Evolutionary conservation across 139 green algal species (phyloP).

Genomic region (Coelastrella sp.): DNA sequence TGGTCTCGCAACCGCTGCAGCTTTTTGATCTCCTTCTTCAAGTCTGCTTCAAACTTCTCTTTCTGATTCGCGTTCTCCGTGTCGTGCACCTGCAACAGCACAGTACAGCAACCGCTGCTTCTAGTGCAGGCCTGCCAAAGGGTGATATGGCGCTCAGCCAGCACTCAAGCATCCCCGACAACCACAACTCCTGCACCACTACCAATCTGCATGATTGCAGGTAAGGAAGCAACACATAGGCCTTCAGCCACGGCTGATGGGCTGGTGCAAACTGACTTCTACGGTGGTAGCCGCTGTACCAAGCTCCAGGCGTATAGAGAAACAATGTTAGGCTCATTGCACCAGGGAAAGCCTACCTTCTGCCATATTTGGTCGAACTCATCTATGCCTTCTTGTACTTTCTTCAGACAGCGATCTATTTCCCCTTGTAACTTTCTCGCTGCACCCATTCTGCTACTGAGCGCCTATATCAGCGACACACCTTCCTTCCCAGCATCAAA

Average conservation of each 20-base stretch:
- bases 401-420: constrained; percentile 97
- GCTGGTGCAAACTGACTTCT: background rate
- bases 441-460: constrained; percentile 26
- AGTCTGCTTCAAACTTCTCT: constrained; percentile 97
- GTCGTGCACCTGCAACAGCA: constrained; percentile 86
- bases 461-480: background rate
- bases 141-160: too few relatives aligned
- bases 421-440: constrained; percentile 43
- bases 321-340: background rate
- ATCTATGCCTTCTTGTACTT: constrained; percentile 96
- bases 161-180: too few relatives aligned
- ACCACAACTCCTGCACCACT: background rate
- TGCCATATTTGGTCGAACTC: constrained; percentile 97
- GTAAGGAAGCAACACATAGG: background rate
- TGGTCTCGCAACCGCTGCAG: constrained; percentile 98
- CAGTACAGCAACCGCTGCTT: constrained; percentile 24
- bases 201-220: background rate
- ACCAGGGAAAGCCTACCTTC: constrained; percentile 74
- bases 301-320: background rate
- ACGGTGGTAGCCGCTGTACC: too few relatives aligned
- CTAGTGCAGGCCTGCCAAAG: background rate
- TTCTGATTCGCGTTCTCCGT: constrained; percentile 94
- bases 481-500: background rate
- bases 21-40: constrained; percentile 99
- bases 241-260: background rate